Conservation (phyloP, 2,329 filamentous ascomycete species). For the Macroventuria anomochaeta region DNA sequence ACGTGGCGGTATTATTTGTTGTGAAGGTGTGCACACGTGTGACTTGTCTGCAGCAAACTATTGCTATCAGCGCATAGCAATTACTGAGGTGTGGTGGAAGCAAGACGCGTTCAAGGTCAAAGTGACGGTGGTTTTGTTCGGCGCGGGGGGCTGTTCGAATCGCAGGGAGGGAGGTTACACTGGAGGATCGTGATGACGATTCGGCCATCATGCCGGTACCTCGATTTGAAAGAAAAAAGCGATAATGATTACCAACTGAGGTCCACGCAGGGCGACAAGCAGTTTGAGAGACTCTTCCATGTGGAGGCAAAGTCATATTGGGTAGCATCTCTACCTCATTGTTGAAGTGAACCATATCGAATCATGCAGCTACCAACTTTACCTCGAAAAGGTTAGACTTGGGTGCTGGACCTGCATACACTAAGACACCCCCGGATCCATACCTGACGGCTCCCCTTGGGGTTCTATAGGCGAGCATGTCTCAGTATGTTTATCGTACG, state of each 20-base stretch:
- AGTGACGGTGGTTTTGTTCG: too few species aligned
- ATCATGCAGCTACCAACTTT: conserved; percentile 7
- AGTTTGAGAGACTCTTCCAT: conserved; percentile 2
- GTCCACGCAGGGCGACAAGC: background rate
- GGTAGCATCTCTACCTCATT: conserved; percentile 7
- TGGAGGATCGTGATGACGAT: background rate
- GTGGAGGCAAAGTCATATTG: conserved; percentile 6
- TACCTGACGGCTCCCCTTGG: conserved; percentile 18
- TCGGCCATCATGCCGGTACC: background rate
- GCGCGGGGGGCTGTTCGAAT: too few species aligned
- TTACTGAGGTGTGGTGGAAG: too few species aligned
- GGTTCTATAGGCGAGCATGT: conserved; percentile 19
- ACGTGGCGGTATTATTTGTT: too few species aligned
- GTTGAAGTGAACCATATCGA: conserved; percentile 9
- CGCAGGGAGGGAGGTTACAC: too few species aligned
- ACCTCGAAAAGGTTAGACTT: conserved; percentile 10
- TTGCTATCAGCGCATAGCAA: too few species aligned
- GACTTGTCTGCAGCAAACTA: too few species aligned
- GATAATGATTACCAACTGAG: conserved; percentile 2
- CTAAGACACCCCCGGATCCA: conserved; percentile 21
- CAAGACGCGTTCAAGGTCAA: too few species aligned
- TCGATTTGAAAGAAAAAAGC: background rate
- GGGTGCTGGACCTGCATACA: conserved; percentile 8
- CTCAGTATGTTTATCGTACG: conserved; percentile 24
- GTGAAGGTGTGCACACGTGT: too few species aligned